A percentile compares a stretch with the other conserved stretches of the same genome.
phyloP scores from a whole-genome alignment of 2,329 filamentous ascomycete species.

The Mariannaea elegans region DNA sequence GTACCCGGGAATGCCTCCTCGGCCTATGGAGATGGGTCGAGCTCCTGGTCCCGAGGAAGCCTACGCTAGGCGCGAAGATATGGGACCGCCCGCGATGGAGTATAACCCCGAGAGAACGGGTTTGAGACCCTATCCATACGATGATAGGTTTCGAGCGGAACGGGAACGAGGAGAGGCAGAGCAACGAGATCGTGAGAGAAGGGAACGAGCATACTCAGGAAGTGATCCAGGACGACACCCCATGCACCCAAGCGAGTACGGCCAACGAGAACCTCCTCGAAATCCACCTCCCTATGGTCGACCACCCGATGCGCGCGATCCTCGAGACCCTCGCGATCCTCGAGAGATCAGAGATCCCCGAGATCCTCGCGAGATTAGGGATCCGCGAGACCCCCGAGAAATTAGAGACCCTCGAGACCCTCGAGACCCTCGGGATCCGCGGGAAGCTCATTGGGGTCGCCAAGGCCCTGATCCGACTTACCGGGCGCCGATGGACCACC shows the following conservation, averaged over 20 bases:
- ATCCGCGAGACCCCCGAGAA: conserved; percentile 42
- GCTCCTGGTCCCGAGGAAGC: conserved; percentile 50
- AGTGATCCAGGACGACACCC: conserved; percentile 56
- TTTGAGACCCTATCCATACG: conserved; percentile 55
- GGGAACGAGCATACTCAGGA: conserved; percentile 59
- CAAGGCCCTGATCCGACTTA: conserved; percentile 45
- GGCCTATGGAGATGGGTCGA: conserved; percentile 58
- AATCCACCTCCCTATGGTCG: conserved; percentile 57
- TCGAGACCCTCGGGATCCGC: conserved; percentile 34
- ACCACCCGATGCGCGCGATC: conserved; percentile 53
- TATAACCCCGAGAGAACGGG: conserved; percentile 63
- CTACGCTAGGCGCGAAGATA: conserved; percentile 61
- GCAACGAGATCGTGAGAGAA: conserved; percentile 52
- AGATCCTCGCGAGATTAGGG: conserved; percentile 45
- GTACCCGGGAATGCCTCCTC: conserved; percentile 54
- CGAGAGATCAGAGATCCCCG: conserved; percentile 38
- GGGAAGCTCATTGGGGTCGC: conserved; percentile 47
- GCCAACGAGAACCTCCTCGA: conserved; percentile 55
- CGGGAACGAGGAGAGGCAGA: conserved; percentile 58
- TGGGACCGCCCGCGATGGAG: conserved; percentile 50
- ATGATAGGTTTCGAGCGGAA: conserved; percentile 63
- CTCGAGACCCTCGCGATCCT: conserved; percentile 43
- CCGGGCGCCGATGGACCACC: conserved; percentile 50
- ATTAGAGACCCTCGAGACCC: conserved; percentile 42
- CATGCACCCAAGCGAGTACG: conserved; percentile 47